Evolutionary conservation across 371 early-diverging fungal genomes (phyloP), one percentile per base, ranked within the genome.

Genomic region (Sporodiniella umbellata): DNA sequence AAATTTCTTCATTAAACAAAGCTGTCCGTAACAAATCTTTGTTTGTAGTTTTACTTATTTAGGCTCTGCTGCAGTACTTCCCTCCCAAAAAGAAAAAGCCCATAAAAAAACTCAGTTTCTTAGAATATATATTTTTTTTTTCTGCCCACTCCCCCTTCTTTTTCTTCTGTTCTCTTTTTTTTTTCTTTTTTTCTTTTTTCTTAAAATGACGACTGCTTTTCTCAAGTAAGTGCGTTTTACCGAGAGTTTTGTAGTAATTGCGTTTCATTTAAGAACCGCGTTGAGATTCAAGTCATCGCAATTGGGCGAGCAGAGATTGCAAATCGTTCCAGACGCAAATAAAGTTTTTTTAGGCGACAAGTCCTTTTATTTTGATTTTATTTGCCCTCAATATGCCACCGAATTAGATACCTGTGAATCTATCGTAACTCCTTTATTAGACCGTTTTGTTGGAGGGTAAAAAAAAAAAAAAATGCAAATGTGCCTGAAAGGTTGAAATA

Each of bases 381-480:
- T 88, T 10, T 94, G 86, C 66, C 81, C 81, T 3, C 70, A 82
- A 4, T 68, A 78, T 11, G 45, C 82, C 3, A 44, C 60, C 5
- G 95, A 96, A 64, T 39, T 70, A n/a, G 53, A 78, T 3, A 66
- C 94, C 8, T 93, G 83, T 70, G 76, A 86, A 8, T 48, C 62
- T 0, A 78, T 80, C 37, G 80, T 88, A n/a, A 54, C 61, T 15
- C 84, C 84, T 8, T 63, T 95, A 24, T 70, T 96, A 2, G 79
- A 80, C 8, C 75, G 83, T 35, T 92, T 92, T 55, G 58, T 86
- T 28, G 88, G 90, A 58, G 96, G 96, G 62, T 98, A 83, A 66
- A 39, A 40, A n/a, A n/a, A n/a, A n/a, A n/a, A n/a, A n/a, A n/a
- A n/a, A n/a, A n/a, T n/a, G n/a, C 40, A 40, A 19, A 21, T 40